phyloP scores from a whole-genome alignment of 1,139 yeast genomes.

The Candida sp. region DNA sequence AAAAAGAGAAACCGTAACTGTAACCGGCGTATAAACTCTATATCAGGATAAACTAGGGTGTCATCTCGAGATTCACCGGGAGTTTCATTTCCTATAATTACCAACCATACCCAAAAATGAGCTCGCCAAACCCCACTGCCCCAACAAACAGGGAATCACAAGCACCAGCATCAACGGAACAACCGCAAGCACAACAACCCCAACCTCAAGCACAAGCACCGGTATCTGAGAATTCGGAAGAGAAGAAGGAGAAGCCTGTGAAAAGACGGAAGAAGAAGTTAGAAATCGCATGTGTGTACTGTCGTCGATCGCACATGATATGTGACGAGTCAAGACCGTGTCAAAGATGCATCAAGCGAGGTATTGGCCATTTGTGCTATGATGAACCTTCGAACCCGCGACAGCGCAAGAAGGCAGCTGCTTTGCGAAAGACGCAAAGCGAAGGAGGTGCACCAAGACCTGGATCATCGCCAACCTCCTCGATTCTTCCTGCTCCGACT shows the following conservation, averaged over 20 bases:
- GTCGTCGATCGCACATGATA: slow-evolving; percentile 94
- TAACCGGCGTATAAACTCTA: neutral
- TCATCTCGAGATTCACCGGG: too few species aligned
- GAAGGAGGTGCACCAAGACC: slow-evolving; percentile 11
- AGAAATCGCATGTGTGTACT: slow-evolving; percentile 83
- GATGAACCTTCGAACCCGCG: slow-evolving; percentile 66
- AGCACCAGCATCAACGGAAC: too few species aligned
- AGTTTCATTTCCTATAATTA: neutral
- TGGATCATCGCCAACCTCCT: slow-evolving; percentile 10
- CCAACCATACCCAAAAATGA: neutral
- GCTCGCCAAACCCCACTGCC: neutral
- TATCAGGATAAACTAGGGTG: too few species aligned
- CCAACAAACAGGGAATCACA: neutral
- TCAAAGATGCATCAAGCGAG: slow-evolving; percentile 83
- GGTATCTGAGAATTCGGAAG: neutral
- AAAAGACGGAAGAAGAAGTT: slow-evolving; percentile 52
- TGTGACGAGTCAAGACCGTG: slow-evolving; percentile 92
- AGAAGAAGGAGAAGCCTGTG: slow-evolving; percentile 4
- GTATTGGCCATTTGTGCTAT: slow-evolving; percentile 88
- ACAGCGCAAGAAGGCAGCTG: slow-evolving; percentile 45
- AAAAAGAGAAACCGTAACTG: neutral
- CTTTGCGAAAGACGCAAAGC: slow-evolving; percentile 21
- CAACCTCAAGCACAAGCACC: neutral
- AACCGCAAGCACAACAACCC: too few species aligned
- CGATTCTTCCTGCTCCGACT: neutral